Percentiles rank a stretch among this genome's conserved stretches.
phyloP scores from a whole-genome alignment of 192 early-diverging fungal species.

The Coemansia sp. region DNA sequence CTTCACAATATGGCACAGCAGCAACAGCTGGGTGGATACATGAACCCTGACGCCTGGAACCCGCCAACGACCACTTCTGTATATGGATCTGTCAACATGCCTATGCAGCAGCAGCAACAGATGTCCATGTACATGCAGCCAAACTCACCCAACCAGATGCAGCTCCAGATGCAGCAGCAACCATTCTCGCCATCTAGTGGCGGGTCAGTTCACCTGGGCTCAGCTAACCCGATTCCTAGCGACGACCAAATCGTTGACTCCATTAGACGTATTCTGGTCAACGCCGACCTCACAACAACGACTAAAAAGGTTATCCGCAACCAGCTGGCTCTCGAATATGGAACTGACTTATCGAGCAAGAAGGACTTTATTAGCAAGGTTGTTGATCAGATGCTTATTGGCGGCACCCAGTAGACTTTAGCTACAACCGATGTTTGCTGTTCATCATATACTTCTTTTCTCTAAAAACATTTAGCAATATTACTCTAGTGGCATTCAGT shows the following conservation, averaged over 20 bases:
- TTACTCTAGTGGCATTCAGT: too few species aligned
- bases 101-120: constrained; percentile 13
- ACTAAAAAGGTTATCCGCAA: constrained; percentile 86
- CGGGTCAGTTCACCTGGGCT: constrained; percentile 3
- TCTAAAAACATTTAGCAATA: neutral
- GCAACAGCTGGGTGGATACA: constrained; percentile 17
- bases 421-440: too few species aligned
- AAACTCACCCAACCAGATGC: constrained; percentile 6
- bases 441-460: neutral
- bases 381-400: constrained; percentile 53
- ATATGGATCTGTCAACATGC: constrained; percentile 17
- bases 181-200: constrained; percentile 10
- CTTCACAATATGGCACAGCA: constrained; percentile 14
- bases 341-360: constrained; percentile 62
- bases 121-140: constrained; percentile 11
- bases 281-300: constrained; percentile 67
- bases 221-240: constrained; percentile 41
- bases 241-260: constrained; percentile 70
- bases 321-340: constrained; percentile 62
- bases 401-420: constrained; percentile 1
- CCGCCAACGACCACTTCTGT: constrained; percentile 23
- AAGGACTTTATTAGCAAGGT: constrained; percentile 73
- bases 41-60: constrained; percentile 27
- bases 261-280: constrained; percentile 67
- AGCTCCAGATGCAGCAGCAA: constrained; percentile 5